Base-by-base conservation (phyloP, 2,329 filamentous ascomycete species). In the Monilinia fructicola region DNA sequence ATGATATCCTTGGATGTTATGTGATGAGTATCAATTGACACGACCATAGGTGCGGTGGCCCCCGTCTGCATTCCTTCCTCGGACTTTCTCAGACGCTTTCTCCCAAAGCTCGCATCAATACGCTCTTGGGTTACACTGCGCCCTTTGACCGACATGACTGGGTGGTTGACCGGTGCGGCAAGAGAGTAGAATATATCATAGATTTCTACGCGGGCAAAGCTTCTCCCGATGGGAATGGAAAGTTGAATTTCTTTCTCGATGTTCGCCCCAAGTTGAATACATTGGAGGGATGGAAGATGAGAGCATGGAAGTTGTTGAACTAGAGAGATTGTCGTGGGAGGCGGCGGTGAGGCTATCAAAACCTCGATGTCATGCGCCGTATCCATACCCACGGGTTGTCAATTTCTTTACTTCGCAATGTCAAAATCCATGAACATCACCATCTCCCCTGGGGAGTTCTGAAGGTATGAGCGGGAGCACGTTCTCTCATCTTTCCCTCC, bases 91-190 rank as follows among this genome's bases (percentile, higher is more conserved):
- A 81, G 18, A 81, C 81, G 67, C 81, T 97, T 81, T 95, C 91
- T 4, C 95, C 95, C 0, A 89, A 88, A 69, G 95, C 95, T 2
- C 84, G 93, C 67, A 78, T 95, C 71, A 96, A 96, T 78, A 91
- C 88, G 5, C 78, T 93, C 67, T 80, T 97, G 64, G 95, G 95
- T n/a, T 98, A 97, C 78, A 89, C 90, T 68, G 83, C 89, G 64
- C 95, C 95, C 1, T 99, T 99, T 78, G 95, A 99, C 79, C 84
- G 95, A 38, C 95, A 99, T 78, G 95, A 99, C 78, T 99, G 95
- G 95, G 88, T 97, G 31, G 89, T 99, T 46, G 93, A 99, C 79
- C 84, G 95, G 62, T 98, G 95, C 76, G 94, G 91, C 40, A 89
- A 83, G 26, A 87, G 86, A 74, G 81, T 99, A 59, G 95, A 98